Evolutionary conservation across 306 rosid species (phyloP).

Genomic region (Rosa multiflora): DNA sequence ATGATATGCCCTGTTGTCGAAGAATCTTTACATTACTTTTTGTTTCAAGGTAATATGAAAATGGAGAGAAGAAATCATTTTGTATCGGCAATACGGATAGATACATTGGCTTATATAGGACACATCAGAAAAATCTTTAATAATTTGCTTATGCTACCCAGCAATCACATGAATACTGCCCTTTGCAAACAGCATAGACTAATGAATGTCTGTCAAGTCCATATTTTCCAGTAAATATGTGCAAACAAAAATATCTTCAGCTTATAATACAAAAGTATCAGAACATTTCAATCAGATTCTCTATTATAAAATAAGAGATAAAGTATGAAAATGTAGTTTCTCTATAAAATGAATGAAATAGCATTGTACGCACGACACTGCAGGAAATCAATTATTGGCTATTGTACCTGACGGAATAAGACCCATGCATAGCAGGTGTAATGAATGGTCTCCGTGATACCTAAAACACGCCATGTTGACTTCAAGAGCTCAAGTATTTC

Average conservation of each 20-base stretch:
- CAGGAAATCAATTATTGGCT: conserved; percentile 10
- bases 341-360: background rate
- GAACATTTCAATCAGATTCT: background rate
- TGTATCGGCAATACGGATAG: background rate
- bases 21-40: background rate
- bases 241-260: background rate
- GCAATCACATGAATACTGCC: background rate
- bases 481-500: conserved; percentile 94
- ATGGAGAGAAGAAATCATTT: background rate
- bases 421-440: conserved; percentile 96
- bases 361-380: background rate
- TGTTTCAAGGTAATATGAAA: background rate
- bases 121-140: background rate
- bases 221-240: background rate
- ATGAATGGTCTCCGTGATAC: conserved; percentile 95
- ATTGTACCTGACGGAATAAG: conserved; percentile 85
- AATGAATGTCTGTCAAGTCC: background rate
- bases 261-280: background rate
- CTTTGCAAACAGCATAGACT: background rate
- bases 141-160: background rate
- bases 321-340: background rate
- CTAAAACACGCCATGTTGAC: conserved; percentile 98
- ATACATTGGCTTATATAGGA: background rate
- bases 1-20: background rate
- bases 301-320: background rate